A percentile compares a stretch with the other conserved stretches of the same genome.
Conservation (phyloP, 495 filamentous ascomycete genomes). For the Cairneyella variabilis region DNA sequence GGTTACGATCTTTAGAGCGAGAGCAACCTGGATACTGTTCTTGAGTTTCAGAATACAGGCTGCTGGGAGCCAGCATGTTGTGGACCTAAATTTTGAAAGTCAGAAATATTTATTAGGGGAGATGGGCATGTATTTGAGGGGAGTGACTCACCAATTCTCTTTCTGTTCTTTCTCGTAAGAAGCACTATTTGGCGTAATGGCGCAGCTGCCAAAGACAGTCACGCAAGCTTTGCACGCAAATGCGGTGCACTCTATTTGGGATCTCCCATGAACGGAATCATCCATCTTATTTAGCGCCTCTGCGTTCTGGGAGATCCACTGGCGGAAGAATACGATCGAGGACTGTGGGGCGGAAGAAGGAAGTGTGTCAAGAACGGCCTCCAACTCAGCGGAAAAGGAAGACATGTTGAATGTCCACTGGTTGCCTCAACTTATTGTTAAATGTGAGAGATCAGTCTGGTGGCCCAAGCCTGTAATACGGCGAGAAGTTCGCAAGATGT, state of each 20-base stretch:
- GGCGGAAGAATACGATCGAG: background rate
- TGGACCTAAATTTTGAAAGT: background rate
- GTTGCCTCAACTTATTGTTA: too few relatives aligned
- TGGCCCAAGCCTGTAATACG: too few relatives aligned
- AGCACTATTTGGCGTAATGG: background rate
- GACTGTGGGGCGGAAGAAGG: background rate
- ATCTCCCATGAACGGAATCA: background rate
- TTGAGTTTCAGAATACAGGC: background rate
- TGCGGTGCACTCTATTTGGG: background rate
- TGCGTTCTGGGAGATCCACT: background rate
- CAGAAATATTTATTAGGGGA: background rate
- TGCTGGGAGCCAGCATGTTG: conserved; percentile 1
- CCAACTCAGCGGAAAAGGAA: background rate
- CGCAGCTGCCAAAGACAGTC: background rate
- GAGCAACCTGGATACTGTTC: background rate
- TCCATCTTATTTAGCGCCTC: background rate
- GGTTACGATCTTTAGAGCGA: conserved; percentile 4
- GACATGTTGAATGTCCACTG: background rate
- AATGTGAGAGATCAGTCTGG: too few relatives aligned
- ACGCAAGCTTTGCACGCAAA: background rate
- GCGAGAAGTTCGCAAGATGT: too few relatives aligned
- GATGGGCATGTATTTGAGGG: background rate
- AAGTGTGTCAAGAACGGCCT: background rate
- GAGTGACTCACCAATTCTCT: background rate
- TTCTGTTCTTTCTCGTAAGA: background rate